Percentiles rank a stretch among this genome's conserved stretches.
Evolutionary conservation across 139 green algal genomes (phyloP).

Genomic region (Chlorella vulgaris): DNA sequence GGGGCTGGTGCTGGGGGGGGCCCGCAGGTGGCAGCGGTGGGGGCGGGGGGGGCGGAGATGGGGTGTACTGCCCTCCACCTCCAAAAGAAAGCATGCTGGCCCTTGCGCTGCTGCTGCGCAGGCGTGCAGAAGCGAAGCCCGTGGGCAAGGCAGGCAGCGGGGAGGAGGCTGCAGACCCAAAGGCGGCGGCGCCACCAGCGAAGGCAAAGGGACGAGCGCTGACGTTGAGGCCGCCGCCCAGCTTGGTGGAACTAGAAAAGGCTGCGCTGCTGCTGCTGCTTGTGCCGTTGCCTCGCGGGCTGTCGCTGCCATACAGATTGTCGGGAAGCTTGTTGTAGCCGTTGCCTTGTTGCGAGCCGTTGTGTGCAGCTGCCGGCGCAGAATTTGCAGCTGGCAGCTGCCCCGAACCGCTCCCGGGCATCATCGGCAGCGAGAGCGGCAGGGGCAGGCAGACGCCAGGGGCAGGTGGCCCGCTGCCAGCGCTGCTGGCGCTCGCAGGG

Average conservation of each 20-base stretch:
- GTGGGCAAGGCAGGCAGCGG: not conserved
- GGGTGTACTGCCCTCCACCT: not conserved
- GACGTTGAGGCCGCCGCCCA: not conserved
- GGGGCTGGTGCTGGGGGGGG: not conserved
- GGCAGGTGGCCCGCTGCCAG: not conserved
- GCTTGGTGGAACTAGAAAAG: no score
- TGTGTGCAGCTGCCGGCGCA: not conserved
- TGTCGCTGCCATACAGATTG: not conserved
- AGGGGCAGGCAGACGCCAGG: not conserved
- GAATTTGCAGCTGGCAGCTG: not conserved
- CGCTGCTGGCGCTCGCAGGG: not conserved
- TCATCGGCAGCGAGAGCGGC: not conserved
- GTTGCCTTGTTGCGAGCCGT: not conserved
- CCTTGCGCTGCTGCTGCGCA: not conserved
- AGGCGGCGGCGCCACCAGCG: not conserved
- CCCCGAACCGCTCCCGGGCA: not conserved
- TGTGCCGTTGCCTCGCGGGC: no score
- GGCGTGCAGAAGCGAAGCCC: no score
- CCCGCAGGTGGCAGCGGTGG: not conserved
- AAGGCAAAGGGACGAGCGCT: constrained; percentile 9
- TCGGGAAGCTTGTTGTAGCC: constrained; percentile 2
- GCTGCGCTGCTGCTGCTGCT: not conserved
- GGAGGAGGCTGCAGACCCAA: not conserved
- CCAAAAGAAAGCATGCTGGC: no score
- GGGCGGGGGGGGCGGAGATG: not conserved